Evolutionary conservation across 2,329 filamentous ascomycete genomes (phyloP).

Genomic region (Tympanopsis confertula): DNA sequence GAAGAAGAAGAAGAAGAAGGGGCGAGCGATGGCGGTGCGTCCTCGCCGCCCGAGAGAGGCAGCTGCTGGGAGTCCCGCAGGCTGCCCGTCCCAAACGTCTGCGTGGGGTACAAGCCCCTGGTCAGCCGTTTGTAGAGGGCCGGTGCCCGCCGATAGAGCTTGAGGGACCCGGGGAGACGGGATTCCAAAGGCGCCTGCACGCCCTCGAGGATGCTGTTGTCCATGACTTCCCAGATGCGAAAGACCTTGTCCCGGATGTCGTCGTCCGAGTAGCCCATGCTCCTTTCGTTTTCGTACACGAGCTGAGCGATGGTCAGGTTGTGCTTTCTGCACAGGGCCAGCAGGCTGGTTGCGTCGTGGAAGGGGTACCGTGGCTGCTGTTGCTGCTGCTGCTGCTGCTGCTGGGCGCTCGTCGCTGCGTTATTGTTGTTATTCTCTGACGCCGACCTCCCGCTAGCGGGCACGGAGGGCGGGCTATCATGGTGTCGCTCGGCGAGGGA

Average conservation of each 20-base stretch:
- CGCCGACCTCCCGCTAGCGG: too few relatives aligned
- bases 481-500: slow-evolving; percentile 5
- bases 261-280: slow-evolving; percentile 34
- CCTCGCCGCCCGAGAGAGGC: slow-evolving; percentile 5
- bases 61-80: slow-evolving; percentile 6
- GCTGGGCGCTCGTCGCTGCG: slow-evolving; percentile 1
- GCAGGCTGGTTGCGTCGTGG: slow-evolving; percentile 30
- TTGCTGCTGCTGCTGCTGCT: slow-evolving; percentile 5
- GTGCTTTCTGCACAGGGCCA: slow-evolving; percentile 33
- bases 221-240: slow-evolving; percentile 39
- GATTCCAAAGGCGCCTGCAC: slow-evolving; percentile 30
- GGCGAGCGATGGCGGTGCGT: slow-evolving; percentile 2
- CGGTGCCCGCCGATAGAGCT: slow-evolving; percentile 32
- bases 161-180: slow-evolving; percentile 31
- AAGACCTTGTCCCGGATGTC: slow-evolving; percentile 33
- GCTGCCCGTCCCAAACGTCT: slow-evolving; percentile 9
- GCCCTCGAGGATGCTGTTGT: slow-evolving; percentile 34
- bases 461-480: neutral
- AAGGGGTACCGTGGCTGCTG: slow-evolving; percentile 32
- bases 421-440: neutral
- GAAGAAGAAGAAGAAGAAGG: too few relatives aligned
- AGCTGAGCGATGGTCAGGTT: slow-evolving; percentile 38
- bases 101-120: slow-evolving; percentile 29
- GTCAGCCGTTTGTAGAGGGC: slow-evolving; percentile 30
- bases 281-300: slow-evolving; percentile 39